These are phyloP conservation scores for Ustilaginoidea virens DNA, from an alignment of 2,329 filamentous ascomycete genomes.

Conservation along the genomic window DNA sequence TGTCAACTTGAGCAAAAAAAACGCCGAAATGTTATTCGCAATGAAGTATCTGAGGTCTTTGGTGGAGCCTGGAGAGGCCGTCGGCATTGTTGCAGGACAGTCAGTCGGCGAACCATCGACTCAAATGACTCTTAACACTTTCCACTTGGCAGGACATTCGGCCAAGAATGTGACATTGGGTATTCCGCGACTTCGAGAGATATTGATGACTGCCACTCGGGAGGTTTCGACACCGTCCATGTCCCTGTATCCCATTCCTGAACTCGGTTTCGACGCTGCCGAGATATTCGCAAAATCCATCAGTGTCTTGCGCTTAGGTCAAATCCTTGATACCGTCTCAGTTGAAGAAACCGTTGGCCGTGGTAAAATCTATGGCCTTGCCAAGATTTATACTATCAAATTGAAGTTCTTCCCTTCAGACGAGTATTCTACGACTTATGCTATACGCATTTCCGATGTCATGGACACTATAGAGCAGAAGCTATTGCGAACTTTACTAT, in stretches of 20 bases:
- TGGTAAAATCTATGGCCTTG: conserved; percentile 50
- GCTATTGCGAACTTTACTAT: conserved; percentile 58
- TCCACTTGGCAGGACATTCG: conserved; percentile 97
- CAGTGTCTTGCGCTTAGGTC: conserved; percentile 67
- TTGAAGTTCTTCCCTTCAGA: conserved; percentile 70
- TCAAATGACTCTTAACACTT: conserved; percentile 98
- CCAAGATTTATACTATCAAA: conserved; percentile 73
- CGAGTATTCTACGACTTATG: conserved; percentile 78
- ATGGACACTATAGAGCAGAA: conserved; percentile 64
- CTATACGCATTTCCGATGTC: conserved; percentile 65
- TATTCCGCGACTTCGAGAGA: conserved; percentile 94
- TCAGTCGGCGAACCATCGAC: conserved; percentile 95
- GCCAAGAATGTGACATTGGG: conserved; percentile 97
- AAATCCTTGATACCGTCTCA: conserved; percentile 66
- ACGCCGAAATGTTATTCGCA: conserved; percentile 70
- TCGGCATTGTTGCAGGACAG: conserved; percentile 92
- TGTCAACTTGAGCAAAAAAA: conserved; percentile 45
- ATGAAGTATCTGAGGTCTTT: conserved; percentile 88
- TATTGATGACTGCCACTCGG: conserved; percentile 90
- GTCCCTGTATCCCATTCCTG: conserved; percentile 65
- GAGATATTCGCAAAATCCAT: conserved; percentile 84
- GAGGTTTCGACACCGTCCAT: conserved; percentile 83
- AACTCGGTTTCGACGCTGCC: conserved; percentile 51
- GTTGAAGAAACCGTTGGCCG: conserved; percentile 68
- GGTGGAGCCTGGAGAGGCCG: conserved; percentile 88